phyloP scores from a whole-genome alignment of 2,329 filamentous ascomycete genomes.

The Ceratocystis alfenasii region DNA sequence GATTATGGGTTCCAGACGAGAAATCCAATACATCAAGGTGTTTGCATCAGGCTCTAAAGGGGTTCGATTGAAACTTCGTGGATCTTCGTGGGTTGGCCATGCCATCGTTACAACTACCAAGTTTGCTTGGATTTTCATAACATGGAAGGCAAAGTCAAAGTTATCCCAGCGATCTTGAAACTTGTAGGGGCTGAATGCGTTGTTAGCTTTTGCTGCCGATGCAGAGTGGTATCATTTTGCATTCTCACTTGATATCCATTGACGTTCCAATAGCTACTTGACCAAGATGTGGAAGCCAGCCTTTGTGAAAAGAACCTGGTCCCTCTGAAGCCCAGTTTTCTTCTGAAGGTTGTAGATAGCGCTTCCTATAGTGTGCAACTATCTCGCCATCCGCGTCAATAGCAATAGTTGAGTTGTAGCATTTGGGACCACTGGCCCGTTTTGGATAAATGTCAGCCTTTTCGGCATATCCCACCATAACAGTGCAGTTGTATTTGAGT shows the following conservation, averaged over 20 bases:
- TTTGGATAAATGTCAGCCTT: slow-evolving; percentile 28
- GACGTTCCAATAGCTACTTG: slow-evolving; percentile 45
- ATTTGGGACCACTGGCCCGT: slow-evolving; percentile 27
- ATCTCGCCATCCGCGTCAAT: slow-evolving; percentile 41
- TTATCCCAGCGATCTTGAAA: slow-evolving; percentile 24
- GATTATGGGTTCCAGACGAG: slow-evolving; percentile 55
- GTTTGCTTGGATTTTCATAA: slow-evolving; percentile 44
- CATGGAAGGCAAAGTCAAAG: slow-evolving; percentile 37
- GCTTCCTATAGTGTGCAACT: slow-evolving; percentile 42
- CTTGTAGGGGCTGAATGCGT: slow-evolving; percentile 14
- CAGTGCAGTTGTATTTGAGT: slow-evolving; percentile 46
- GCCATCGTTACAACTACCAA: slow-evolving; percentile 65
- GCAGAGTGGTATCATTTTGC: slow-evolving; percentile 36
- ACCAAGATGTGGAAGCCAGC: slow-evolving; percentile 35
- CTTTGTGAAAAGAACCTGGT: slow-evolving; percentile 35
- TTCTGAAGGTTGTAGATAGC: slow-evolving; percentile 47
- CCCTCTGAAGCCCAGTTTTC: slow-evolving; percentile 52
- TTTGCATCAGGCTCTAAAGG: slow-evolving; percentile 55
- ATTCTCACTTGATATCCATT: slow-evolving; percentile 42
- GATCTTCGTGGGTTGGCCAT: slow-evolving; percentile 53
- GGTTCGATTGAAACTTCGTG: slow-evolving; percentile 34
- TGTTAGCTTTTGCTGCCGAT: slow-evolving; percentile 26
- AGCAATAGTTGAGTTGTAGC: slow-evolving; percentile 36
- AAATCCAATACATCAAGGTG: slow-evolving; percentile 66
- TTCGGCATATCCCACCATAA: slow-evolving; percentile 58